phyloP scores from a whole-genome alignment of 805 yeast species.

The Komagataella pastoris region DNA sequence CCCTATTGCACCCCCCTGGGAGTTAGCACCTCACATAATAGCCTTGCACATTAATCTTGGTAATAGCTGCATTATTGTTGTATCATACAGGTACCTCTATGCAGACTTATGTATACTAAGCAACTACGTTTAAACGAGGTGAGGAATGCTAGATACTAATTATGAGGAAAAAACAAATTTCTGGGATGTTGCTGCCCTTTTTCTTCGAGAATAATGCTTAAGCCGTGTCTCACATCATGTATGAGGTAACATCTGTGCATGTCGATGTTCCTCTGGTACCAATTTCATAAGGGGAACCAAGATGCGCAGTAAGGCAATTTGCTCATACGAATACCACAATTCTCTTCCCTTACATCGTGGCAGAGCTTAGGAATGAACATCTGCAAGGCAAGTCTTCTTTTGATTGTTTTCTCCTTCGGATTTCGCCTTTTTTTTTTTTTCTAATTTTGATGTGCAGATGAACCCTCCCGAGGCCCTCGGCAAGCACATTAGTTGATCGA shows the following conservation, averaged over 20 bases:
- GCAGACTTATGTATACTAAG: not conserved
- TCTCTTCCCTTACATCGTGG: too few species aligned
- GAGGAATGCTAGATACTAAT: not conserved
- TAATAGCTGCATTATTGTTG: not conserved
- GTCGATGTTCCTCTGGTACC: not conserved
- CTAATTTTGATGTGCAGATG: too few species aligned
- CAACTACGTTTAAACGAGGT: not conserved
- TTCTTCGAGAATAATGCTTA: not conserved
- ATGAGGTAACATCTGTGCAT: not conserved
- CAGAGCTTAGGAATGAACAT: too few species aligned
- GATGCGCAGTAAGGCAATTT: too few species aligned
- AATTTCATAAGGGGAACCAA: not conserved
- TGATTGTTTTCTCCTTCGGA: too few species aligned
- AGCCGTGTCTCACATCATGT: not conserved
- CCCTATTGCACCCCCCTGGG: not conserved
- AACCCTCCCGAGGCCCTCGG: not conserved
- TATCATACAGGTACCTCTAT: not conserved
- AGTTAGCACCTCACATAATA: too few species aligned
- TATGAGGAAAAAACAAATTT: not conserved
- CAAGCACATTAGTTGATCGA: not conserved
- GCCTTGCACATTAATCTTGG: not conserved
- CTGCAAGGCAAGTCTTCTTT: too few species aligned
- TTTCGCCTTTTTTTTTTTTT: not conserved
- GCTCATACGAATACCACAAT: too few species aligned
- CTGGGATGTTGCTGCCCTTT: not conserved